Evolutionary conservation across 176 grass and related monocot species (phyloP), one percentile per base, ranked within the genome.

Genomic region (Thinopyrum elongatum): DNA sequence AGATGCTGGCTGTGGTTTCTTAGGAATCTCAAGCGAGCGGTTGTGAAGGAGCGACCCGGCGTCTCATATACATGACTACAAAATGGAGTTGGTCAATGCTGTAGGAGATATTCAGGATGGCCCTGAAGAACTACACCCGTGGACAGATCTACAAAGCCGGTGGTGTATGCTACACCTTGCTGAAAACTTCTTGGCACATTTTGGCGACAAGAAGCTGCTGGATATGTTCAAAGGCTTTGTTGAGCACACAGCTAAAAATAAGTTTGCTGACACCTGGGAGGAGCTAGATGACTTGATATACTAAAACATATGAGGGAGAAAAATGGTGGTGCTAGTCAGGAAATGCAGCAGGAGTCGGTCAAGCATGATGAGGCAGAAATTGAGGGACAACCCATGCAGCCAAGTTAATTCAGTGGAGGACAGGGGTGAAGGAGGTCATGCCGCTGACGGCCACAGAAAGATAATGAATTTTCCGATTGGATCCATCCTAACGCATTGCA

Each of bases 281-380:
- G 61, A 66, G 78, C 78, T 80, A 46, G 78, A 80, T 17, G 23
- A 80, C 6, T 29, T 80, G 78, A 80, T 38, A n/a, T n/a, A 80
- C 10, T 80, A 2, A 68, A 81, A 15, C 15, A 81, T 34, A 53
- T 16, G 46, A 5, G 3, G 7, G 79, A 53, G 27, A 69, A 68
- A 53, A 34, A 38, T 26, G 2, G 39, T 9, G 16, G 63, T 14
- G 19, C 42, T 22, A 68, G 64, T 34, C 19, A 2, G 21, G 64
- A 81, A 53, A 34, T 53, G 17, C 64, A 70, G 11, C 39, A 55
- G 22, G 11, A 58, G 21, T 70, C 65, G 35, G 26, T 11, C 55
- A 19, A 82, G 46, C 65, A 57, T 82, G 65, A 53, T 55, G 28
- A 11, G 36, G 9, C 35, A 80, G 78, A 65, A 36, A 38, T 65